These are phyloP conservation scores for Coniochaeta hoffmannii DNA, from an alignment of 2,329 filamentous ascomycete species.

Conservation along the genomic window DNA sequence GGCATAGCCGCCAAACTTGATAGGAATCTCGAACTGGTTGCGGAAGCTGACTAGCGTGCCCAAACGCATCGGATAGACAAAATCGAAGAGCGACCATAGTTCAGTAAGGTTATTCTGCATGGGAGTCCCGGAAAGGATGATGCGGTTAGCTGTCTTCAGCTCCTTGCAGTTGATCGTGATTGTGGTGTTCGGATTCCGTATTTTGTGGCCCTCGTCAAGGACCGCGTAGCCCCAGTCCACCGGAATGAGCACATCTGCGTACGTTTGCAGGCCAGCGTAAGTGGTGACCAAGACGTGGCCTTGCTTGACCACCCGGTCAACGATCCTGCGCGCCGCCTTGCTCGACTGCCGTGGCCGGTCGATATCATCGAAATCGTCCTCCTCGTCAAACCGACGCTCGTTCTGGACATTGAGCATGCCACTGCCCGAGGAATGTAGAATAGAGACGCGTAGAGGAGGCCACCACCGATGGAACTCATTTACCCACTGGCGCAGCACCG, in stretches of 20 bases:
- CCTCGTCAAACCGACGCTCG: constrained; percentile 51
- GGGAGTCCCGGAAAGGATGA: constrained; percentile 92
- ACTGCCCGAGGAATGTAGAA: constrained; percentile 89
- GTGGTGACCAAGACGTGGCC: constrained; percentile 94
- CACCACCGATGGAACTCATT: constrained; percentile 99
- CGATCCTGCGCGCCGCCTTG: constrained; percentile 69
- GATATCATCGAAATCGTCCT: constrained; percentile 43
- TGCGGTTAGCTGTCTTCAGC: constrained; percentile 76
- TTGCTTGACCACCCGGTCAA: constrained; percentile 72
- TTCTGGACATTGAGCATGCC: constrained; percentile 80
- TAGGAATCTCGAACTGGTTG: constrained; percentile 87
- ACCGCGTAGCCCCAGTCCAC: constrained; percentile 91
- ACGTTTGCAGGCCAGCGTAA: constrained; percentile 91
- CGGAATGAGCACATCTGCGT: constrained; percentile 72
- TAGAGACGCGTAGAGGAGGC: constrained; percentile 95
- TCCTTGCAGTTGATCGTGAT: constrained; percentile 96
- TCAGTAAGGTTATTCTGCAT: constrained; percentile 97
- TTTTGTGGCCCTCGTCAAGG: constrained; percentile 95
- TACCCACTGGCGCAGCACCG: constrained; percentile 94
- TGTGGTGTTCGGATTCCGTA: constrained; percentile 89
- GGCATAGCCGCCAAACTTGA: constrained; percentile 86
- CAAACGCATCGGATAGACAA: constrained; percentile 91
- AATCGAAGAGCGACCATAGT: constrained; percentile 96
- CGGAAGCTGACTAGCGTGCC: constrained; percentile 88
- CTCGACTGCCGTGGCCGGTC: constrained; percentile 41